A percentile compares a stretch with the other conserved stretches of the same genome.
These are phyloP conservation scores for Penicillium digitatum DNA, from an alignment of 2,329 filamentous ascomycete genomes.

Conservation along the genomic window DNA sequence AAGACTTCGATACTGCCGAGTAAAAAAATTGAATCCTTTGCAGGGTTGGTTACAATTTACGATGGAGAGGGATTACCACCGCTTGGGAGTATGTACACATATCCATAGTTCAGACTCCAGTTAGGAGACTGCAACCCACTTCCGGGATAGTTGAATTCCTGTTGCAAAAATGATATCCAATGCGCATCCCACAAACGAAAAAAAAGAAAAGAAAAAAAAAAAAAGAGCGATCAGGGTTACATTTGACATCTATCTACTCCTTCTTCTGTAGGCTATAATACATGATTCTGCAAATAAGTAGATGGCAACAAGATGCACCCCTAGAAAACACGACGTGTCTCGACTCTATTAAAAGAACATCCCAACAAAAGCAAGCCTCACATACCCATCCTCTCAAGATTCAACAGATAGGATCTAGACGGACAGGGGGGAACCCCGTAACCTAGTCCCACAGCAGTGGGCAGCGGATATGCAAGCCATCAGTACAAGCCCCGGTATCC, in stretches of 20 bases:
- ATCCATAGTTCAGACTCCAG: not conserved
- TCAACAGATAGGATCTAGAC: not conserved
- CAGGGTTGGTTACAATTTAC: not conserved
- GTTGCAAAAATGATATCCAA: not conserved
- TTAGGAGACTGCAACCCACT: not conserved
- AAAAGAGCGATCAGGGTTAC: not conserved
- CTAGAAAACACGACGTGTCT: not conserved
- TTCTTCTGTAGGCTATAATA: not conserved
- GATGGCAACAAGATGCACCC: not conserved
- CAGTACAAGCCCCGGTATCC: not conserved
- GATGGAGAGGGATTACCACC: not conserved
- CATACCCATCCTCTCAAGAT: not conserved
- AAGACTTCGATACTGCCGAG: not conserved
- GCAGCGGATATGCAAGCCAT: slow-evolving; percentile 11
- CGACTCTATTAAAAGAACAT: not conserved
- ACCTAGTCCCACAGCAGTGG: not conserved
- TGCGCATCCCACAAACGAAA: not conserved
- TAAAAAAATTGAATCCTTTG: not conserved
- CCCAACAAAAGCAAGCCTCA: not conserved
- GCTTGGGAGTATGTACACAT: not conserved
- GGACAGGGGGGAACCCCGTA: not conserved
- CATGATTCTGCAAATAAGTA: not conserved
- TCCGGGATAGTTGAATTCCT: not conserved
- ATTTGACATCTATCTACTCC: not conserved
- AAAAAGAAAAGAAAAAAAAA: no score